Percentiles rank a stretch among this genome's conserved stretches.
Conservation (phyloP, 208 protist genomes). For the Trichomonas tenax region DNA sequence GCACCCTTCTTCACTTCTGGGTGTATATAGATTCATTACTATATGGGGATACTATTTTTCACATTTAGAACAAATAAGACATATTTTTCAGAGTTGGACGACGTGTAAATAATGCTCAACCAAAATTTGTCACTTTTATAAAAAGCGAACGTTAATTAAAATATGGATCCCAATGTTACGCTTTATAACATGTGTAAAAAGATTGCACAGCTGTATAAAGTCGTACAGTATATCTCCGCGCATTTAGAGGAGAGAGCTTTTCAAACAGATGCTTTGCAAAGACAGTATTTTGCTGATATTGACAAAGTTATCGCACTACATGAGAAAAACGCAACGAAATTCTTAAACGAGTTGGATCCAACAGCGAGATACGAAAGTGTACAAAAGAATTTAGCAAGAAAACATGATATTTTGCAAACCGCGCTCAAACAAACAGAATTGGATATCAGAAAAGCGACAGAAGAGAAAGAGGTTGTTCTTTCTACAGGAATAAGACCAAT, state of each 20-base stretch:
- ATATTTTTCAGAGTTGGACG: too few species aligned
- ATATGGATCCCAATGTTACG: neutral
- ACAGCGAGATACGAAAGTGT: neutral
- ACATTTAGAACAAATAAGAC: too few species aligned
- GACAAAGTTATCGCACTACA: neutral
- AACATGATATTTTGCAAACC: neutral
- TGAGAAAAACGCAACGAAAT: neutral
- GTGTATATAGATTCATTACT: too few species aligned
- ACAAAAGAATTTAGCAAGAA: neutral
- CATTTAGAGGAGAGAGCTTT: neutral
- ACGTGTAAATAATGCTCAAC: too few species aligned
- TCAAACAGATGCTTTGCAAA: neutral
- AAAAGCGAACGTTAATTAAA: neutral
- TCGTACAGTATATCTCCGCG: neutral
- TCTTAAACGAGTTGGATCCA: neutral
- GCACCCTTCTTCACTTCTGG: too few species aligned
- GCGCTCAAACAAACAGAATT: neutral
- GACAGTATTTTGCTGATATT: neutral
- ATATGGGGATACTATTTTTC: too few species aligned
- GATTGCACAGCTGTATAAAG: neutral
- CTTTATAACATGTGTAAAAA: neutral
- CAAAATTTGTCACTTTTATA: too few species aligned
- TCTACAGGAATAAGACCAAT: neutral
- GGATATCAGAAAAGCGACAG: neutral
- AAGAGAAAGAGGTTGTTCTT: neutral